These are phyloP conservation scores for Boletales sp. DNA, from an alignment of 768 basidiomycete genomes.

Conservation along the genomic window DNA sequence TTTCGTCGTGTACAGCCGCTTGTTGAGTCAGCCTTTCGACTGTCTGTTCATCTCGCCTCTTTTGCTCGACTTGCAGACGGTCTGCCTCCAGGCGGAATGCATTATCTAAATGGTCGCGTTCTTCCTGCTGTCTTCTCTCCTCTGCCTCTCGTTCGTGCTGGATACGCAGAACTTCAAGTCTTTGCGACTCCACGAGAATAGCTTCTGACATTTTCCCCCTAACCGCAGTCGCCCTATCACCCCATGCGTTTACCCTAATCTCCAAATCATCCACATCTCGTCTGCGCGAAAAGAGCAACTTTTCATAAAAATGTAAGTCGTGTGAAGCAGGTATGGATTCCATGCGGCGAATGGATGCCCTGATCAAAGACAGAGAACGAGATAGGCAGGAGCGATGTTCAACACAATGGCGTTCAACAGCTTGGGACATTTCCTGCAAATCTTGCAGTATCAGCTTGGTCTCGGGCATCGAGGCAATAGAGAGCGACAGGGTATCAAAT, in stretches of 20 bases:
- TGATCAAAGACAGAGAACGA: slow-evolving; percentile 51
- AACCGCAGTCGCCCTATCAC: slow-evolving; percentile 32
- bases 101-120: slow-evolving; percentile 28
- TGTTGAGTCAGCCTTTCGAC: slow-evolving; percentile 10
- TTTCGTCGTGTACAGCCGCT: slow-evolving; percentile 16
- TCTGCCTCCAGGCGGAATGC: slow-evolving; percentile 35
- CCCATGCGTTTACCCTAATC: slow-evolving; percentile 45
- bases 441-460: slow-evolving; percentile 28
- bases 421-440: slow-evolving; percentile 35
- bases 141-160: slow-evolving; percentile 26
- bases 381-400: slow-evolving; percentile 37
- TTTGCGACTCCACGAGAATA: slow-evolving; percentile 39
- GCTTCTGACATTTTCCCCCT: slow-evolving; percentile 38
- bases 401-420: slow-evolving; percentile 35
- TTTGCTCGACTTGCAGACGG: slow-evolving; percentile 23
- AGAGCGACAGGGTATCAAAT: slow-evolving; percentile 37
- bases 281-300: slow-evolving; percentile 46
- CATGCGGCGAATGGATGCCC: slow-evolving; percentile 53
- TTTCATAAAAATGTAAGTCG: slow-evolving; percentile 45
- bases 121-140: slow-evolving; percentile 16
- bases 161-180: slow-evolving; percentile 37
- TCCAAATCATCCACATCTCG: slow-evolving; percentile 52
- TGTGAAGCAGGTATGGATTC: slow-evolving; percentile 42
- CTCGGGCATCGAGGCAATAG: slow-evolving; percentile 29
- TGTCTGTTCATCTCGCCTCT: slow-evolving; percentile 28